Evolutionary conservation across 305 asterid species (phyloP).

Genomic region (Rubia tinctorum): DNA sequence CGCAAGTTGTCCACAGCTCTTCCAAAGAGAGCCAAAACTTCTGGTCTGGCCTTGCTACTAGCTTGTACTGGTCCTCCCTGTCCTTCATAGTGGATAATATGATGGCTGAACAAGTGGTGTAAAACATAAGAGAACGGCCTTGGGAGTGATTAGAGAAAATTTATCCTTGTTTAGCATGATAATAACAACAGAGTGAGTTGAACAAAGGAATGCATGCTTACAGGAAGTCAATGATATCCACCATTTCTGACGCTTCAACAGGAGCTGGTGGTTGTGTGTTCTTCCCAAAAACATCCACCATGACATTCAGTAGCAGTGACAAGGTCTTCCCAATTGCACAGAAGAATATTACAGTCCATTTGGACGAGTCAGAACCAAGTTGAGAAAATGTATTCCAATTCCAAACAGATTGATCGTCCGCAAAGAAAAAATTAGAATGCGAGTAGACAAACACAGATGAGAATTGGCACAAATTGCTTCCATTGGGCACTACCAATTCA

Average conservation of each 20-base stretch:
- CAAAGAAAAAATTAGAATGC: neutral
- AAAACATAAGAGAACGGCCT: neutral
- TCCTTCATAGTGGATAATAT: slow-evolving; percentile 88
- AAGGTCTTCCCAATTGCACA: slow-evolving; percentile 44
- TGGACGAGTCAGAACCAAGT: neutral
- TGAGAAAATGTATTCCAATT: neutral
- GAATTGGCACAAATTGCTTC: neutral
- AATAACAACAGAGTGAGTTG: slow-evolving; percentile 2
- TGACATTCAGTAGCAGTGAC: slow-evolving; percentile 56
- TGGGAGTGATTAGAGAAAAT: too few species aligned
- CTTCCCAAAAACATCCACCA: slow-evolving; percentile 92
- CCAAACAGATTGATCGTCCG: neutral
- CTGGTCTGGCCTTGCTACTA: slow-evolving; percentile 81
- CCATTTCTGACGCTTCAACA: slow-evolving; percentile 78
- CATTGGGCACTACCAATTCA: neutral
- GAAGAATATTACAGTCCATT: slow-evolving; percentile 13
- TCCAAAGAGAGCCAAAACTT: slow-evolving; percentile 66
- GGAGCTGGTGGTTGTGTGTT: slow-evolving; percentile 63
- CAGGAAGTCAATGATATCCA: slow-evolving; percentile 90
- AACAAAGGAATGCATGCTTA: slow-evolving; percentile 34
- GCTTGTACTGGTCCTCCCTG: slow-evolving; percentile 92
- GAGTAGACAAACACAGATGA: neutral
- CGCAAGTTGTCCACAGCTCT: slow-evolving; percentile 80
- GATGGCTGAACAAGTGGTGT: slow-evolving; percentile 48
- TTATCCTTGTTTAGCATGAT: neutral